Evolutionary conservation across 1,284 basidiomycete species (phyloP), one percentile per base, ranked within the genome.

Genomic region (Melampsora larici-populina): DNA sequence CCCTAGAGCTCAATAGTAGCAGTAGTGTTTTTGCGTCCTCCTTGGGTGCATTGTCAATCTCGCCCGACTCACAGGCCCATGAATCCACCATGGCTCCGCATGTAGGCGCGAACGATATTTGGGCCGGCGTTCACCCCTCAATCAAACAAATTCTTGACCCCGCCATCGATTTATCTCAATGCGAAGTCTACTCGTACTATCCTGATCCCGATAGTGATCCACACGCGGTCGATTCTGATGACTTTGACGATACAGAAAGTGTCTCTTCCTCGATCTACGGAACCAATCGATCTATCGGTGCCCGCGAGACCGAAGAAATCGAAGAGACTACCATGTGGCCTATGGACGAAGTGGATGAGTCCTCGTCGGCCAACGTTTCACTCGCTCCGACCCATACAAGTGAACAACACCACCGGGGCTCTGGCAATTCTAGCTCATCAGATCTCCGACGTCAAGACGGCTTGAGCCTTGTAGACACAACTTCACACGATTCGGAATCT

Each of bases 131-230:
- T 36, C 92, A 97, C 84, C 93, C 94, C 0, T 89, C 90, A 49
- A 87, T 99, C 24, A 93, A 92, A 83, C 90, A 90, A 76, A 88
- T 93, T 68, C 88, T 99, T 66, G 92, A 96, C 87, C 91, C 94
- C 69, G 91, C 93, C 81, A 92, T 99, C 81, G 90, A 92, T 33
- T 87, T 99, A 46, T 86, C 89, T 58, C 94, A 98, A 79, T 97
- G 93, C 86, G 94, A 98, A 83, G 94, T 97, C 76, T 99, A 91
- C 85, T 92, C 93, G 2, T 99, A 94, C 86, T 89, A 90, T 64
- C 97, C 96, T 65, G 94, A 97, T 84, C 90, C 92, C 79, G 94
- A 97, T 82, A 91, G 92, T 60, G 97, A 99, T 85, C 96, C 96
- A 0, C 95, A 99, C 81, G 92, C 92, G 24, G 83, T 82, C 43